Percentiles rank a stretch among this genome's conserved stretches.
These are phyloP conservation scores for Francoa sonchifolia DNA, from an alignment of 441 rosid genomes.

Conservation along the genomic window DNA sequence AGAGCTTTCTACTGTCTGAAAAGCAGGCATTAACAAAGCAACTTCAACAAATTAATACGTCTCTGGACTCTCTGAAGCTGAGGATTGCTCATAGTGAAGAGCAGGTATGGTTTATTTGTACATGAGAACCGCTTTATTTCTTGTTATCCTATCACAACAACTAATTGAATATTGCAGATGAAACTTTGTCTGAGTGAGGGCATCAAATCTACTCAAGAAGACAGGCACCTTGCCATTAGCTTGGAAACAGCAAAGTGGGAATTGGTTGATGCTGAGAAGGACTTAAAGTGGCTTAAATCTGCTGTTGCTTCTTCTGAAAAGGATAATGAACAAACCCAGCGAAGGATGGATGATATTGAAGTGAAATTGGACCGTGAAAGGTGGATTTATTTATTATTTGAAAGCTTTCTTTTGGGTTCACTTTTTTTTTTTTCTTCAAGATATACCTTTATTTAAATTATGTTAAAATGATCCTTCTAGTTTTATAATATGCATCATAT, in stretches of 20 bases:
- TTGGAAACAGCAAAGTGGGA: conserved; percentile 72
- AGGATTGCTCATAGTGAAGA: conserved; percentile 60
- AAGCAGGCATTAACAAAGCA: conserved; percentile 69
- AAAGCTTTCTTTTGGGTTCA: too few species aligned
- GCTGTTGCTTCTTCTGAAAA: conserved; percentile 63
- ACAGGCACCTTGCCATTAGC: conserved; percentile 45
- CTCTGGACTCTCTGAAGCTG: conserved; percentile 45
- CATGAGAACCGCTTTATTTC: neutral
- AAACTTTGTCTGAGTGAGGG: conserved; percentile 59
- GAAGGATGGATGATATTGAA: conserved; percentile 43
- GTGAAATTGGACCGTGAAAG: conserved; percentile 57
- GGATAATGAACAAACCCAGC: conserved; percentile 66
- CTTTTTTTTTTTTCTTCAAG: neutral
- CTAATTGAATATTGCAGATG: conserved; percentile 42
- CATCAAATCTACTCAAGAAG: conserved; percentile 53
- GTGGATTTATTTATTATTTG: conserved; percentile 20
- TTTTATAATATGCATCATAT: too few species aligned
- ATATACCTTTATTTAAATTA: too few species aligned
- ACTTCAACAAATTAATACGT: conserved; percentile 56
- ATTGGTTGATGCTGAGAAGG: conserved; percentile 78
- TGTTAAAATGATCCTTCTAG: too few species aligned
- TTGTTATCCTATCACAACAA: conserved; percentile 1
- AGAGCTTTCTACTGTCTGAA: conserved; percentile 55
- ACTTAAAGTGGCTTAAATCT: conserved; percentile 74
- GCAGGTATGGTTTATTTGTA: conserved; percentile 34